Evolutionary conservation across 2,329 filamentous ascomycete species (phyloP).

Genomic region (Coniochaeta prunicola): DNA sequence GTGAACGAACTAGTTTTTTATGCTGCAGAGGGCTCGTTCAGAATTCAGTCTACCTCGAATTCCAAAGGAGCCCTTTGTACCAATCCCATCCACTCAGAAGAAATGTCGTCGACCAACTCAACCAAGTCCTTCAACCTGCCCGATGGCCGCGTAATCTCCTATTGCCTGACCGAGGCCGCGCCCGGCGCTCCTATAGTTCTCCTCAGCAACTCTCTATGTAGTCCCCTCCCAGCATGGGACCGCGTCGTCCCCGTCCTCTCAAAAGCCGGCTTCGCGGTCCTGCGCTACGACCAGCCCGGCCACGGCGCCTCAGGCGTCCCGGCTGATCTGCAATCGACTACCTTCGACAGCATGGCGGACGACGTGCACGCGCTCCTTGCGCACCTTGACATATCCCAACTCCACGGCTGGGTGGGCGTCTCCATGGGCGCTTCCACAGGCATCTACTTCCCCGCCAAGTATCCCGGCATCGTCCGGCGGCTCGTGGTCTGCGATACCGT

Average conservation of each 20-base stretch:
- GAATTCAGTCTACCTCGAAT: neutral
- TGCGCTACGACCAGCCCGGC: constrained; percentile 36
- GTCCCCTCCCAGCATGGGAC: constrained; percentile 30
- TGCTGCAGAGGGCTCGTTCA: neutral
- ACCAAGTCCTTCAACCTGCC: constrained; percentile 6
- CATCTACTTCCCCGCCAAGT: constrained; percentile 28
- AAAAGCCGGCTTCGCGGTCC: constrained; percentile 26
- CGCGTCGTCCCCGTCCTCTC: constrained; percentile 26
- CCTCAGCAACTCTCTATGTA: constrained; percentile 30
- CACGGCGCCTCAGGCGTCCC: constrained; percentile 31
- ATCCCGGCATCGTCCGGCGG: constrained; percentile 28
- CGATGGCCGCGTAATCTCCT: constrained; percentile 10
- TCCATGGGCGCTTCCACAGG: constrained; percentile 36
- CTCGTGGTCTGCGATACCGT: constrained; percentile 34
- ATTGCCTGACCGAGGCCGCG: constrained; percentile 17
- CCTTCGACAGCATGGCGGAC: constrained; percentile 29
- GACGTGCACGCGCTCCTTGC: constrained; percentile 28
- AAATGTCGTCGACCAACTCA: neutral
- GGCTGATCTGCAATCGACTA: constrained; percentile 22
- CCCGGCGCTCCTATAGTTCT: constrained; percentile 24
- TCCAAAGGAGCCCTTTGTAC: neutral
- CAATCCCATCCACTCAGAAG: neutral
- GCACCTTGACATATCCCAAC: constrained; percentile 17
- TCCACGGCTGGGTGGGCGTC: constrained; percentile 33
- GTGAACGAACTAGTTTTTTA: neutral